phyloP scores from a whole-genome alignment of 164 flowering plant species.

The Aristolochia contorta region DNA sequence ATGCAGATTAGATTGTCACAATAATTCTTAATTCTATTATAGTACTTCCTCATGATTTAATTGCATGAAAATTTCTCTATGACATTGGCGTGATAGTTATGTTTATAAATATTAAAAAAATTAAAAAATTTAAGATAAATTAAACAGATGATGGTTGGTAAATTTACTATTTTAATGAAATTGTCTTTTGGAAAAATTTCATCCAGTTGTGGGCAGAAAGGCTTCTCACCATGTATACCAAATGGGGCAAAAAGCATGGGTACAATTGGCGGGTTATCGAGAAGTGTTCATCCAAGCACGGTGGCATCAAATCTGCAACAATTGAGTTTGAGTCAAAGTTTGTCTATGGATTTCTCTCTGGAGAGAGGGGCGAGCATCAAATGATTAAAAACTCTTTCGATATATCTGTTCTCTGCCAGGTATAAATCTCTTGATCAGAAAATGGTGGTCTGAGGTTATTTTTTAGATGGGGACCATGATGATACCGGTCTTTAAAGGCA shows the following conservation, averaged over 20 bases:
- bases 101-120: no score
- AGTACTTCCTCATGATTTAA: not conserved
- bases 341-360: conserved; percentile 75
- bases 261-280: conserved; percentile 52
- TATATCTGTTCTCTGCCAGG: conserved; percentile 35
- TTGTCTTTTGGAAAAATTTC: not conserved
- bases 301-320: conserved; percentile 51
- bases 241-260: conserved; percentile 83
- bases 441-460: not conserved
- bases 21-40: not conserved
- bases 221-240: conserved; percentile 60
- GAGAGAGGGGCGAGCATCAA: conserved; percentile 70
- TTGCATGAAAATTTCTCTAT: not conserved
- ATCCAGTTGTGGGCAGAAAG: conserved; percentile 68
- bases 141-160: not conserved
- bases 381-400: conserved; percentile 25
- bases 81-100: not conserved
- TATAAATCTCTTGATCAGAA: conserved; percentile 10
- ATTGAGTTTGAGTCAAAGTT: conserved; percentile 69
- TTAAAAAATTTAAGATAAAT: no score
- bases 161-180: not conserved
- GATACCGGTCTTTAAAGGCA: not conserved
- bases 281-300: conserved; percentile 26
- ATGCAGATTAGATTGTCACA: no score
- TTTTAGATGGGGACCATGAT: not conserved